Base-by-base conservation (phyloP, 1,284 basidiomycete genomes). In the Ceratobasidium sp. region DNA sequence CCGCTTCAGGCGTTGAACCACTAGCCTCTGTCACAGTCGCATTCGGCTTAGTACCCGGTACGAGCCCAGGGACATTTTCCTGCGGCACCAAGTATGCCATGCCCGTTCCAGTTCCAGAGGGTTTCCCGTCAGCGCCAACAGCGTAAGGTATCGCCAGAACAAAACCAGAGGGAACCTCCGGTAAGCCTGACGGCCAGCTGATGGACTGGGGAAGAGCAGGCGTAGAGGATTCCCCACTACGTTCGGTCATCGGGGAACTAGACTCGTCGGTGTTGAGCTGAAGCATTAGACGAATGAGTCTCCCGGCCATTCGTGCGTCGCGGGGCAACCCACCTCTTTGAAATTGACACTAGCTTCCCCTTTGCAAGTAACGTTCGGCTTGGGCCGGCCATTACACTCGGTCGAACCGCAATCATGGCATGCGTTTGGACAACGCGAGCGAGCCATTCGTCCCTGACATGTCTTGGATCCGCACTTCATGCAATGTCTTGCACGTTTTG, bases 401-500 rank as follows among this genome's bases (percentile, higher is more conserved):
- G 29, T 29, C 24, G 46, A 58, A 14, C 58, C 46, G 31, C 69
- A 72, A 39, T 72, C 69, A 24, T 72, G 46, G 46, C 69, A 72
- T 13, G 31, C 43, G 31, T 59, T 62, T 27, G 69, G 56, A 51
- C 69, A 72, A 27, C 69, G 69, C 22, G 58, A 59, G 31, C 69
- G 69, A 14, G 39, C 19, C 41, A 61, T n/a, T 1, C 69, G 41
- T 29, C 69, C 69, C 29, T 43, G 56, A 19, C 69, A 72, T 6
- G 29, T 24, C 46, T 61, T 49, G 14, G 69, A 72, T 8, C 69
- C 69, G n/a, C 69, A 72, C 48, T 72, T 72, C 69, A 72, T 72
- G 22, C 69, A 72, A 51, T 72, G 69, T 14, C 69, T 41, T 24
- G 29, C 29, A 4, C 69, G 69, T 19, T 56, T 56, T 22, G 69